phyloP scores from a whole-genome alignment of 768 basidiomycete species.

The Calvatia gigantea region DNA sequence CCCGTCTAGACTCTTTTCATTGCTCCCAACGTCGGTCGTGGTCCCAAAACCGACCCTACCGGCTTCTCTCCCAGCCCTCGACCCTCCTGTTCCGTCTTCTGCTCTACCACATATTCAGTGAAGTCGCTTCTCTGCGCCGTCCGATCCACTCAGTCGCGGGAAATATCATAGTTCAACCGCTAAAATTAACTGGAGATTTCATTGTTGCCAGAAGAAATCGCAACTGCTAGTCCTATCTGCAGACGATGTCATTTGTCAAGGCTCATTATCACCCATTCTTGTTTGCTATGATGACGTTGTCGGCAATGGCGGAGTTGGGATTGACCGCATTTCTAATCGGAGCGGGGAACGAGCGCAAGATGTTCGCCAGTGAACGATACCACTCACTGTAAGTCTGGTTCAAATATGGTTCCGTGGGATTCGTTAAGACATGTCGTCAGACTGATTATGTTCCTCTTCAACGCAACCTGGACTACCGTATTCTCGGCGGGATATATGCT shows the following conservation, averaged over 20 bases:
- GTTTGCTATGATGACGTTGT: constrained; percentile 62
- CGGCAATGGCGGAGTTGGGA: constrained; percentile 69
- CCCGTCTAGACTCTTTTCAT: neutral
- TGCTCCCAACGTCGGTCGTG: neutral
- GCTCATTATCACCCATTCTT: constrained; percentile 60
- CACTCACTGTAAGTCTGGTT: constrained; percentile 53
- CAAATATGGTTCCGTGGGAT: constrained; percentile 8
- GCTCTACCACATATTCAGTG: neutral
- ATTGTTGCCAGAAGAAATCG: neutral
- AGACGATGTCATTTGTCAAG: constrained; percentile 39
- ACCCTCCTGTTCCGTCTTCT: neutral
- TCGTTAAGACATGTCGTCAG: constrained; percentile 23
- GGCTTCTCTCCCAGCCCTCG: neutral
- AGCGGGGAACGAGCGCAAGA: constrained; percentile 57
- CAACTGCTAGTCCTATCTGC: constrained; percentile 2
- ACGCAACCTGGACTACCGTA: constrained; percentile 70
- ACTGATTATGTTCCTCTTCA: constrained; percentile 58
- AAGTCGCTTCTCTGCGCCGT: constrained; percentile 1
- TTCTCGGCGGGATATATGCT: constrained; percentile 69
- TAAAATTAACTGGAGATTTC: neutral
- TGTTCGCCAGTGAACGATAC: constrained; percentile 61
- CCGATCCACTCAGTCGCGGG: neutral
- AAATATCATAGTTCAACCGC: neutral
- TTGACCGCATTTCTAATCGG: constrained; percentile 73
- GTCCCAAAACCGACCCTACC: neutral